phyloP scores from a whole-genome alignment of 1,284 basidiomycete genomes.

The Sanguinoderma infundibulare region DNA sequence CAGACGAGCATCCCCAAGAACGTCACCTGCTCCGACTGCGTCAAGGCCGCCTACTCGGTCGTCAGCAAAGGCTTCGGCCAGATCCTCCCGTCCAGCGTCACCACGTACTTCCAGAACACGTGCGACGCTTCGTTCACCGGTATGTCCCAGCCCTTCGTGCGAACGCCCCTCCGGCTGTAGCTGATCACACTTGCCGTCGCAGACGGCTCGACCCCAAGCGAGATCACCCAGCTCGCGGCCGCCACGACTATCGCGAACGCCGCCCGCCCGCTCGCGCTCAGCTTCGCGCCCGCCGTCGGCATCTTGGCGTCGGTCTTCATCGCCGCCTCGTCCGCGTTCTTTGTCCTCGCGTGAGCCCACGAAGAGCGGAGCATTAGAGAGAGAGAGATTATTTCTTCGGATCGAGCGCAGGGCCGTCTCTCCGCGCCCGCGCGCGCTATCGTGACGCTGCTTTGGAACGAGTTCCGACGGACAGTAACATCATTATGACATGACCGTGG shows the following conservation, averaged over 20 bases:
- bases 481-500: too few species aligned
- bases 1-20: conserved; percentile 50
- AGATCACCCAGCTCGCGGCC: neutral
- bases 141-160: conserved; percentile 33
- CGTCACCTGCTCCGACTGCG: conserved; percentile 58
- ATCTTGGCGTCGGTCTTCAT: conserved; percentile 34
- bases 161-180: neutral
- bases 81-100: conserved; percentile 33
- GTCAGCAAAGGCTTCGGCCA: conserved; percentile 43
- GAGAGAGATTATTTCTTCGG: too few species aligned
- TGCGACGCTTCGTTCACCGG: conserved; percentile 59
- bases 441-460: too few species aligned
- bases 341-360: conserved; percentile 37
- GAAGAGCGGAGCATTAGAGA: neutral
- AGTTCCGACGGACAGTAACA: too few species aligned
- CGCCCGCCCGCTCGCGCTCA: conserved; percentile 29
- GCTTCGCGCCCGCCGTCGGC: conserved; percentile 22
- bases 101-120: conserved; percentile 40
- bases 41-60: conserved; percentile 55
- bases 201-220: conserved; percentile 7
- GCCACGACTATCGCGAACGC: conserved; percentile 30
- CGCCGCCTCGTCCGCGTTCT: conserved; percentile 38
- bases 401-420: too few species aligned
- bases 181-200: conserved; percentile 1
- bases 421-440: too few species aligned